Percentiles rank a stretch among this genome's conserved stretches.
Conservation (phyloP, 352 stramenopile genomes). For the Phytophthora macrochlamydospora region DNA sequence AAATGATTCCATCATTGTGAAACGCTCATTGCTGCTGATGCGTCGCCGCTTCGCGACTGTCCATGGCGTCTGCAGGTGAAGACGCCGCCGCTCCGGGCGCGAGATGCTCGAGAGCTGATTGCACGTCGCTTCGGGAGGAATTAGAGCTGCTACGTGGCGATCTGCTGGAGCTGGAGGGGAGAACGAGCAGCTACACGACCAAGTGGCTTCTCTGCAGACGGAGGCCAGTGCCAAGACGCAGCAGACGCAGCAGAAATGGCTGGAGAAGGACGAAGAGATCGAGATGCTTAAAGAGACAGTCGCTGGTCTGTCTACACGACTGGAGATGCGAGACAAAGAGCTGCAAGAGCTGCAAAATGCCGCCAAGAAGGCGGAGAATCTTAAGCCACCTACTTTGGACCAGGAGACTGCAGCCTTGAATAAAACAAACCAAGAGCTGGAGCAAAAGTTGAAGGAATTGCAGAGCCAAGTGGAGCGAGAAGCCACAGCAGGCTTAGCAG, state of each 20-base stretch:
- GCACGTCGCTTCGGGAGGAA: slow-evolving; percentile 69
- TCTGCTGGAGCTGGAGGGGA: slow-evolving; percentile 66
- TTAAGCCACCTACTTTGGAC: slow-evolving; percentile 5
- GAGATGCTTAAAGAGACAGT: slow-evolving; percentile 21
- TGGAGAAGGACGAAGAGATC: slow-evolving; percentile 37
- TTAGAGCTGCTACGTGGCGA: slow-evolving; percentile 64
- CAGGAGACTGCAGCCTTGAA: slow-evolving; percentile 31
- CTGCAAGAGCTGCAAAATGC: too few species aligned
- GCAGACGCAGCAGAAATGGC: slow-evolving; percentile 17
- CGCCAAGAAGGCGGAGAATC: slow-evolving; percentile 10
- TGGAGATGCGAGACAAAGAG: slow-evolving; percentile 16
- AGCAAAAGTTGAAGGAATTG: slow-evolving; percentile 42
- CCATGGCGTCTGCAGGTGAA: slow-evolving; percentile 23
- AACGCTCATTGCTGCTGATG: background rate
- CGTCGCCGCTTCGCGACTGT: slow-evolving; percentile 1
- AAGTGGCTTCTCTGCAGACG: slow-evolving; percentile 43
- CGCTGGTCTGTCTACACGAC: slow-evolving; percentile 15
- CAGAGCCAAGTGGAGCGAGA: slow-evolving; percentile 40
- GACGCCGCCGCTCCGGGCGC: slow-evolving; percentile 7
- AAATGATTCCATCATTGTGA: background rate
- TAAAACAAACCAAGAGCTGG: slow-evolving; percentile 43
- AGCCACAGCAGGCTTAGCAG: slow-evolving; percentile 36
- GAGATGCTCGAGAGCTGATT: slow-evolving; percentile 60
- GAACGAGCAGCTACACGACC: slow-evolving; percentile 72
- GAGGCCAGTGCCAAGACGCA: slow-evolving; percentile 21